Percentiles rank a stretch among this genome's conserved stretches.
These are phyloP conservation scores for Microcyclospora pomicola DNA, from an alignment of 2,329 filamentous ascomycete species.

Conservation along the genomic window DNA sequence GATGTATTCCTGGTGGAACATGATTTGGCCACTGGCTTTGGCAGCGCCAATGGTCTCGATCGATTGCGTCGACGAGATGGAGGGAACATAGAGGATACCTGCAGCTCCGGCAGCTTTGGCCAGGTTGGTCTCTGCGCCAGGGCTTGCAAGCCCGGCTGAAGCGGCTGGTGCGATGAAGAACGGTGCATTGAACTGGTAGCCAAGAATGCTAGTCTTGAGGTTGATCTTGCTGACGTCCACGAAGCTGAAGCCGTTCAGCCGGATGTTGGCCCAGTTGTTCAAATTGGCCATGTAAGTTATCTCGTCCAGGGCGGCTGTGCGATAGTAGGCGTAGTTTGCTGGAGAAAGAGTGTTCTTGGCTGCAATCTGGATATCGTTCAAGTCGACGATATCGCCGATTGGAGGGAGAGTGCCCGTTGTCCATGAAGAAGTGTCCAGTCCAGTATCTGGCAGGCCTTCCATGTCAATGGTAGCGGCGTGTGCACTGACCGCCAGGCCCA, in stretches of 20 bases:
- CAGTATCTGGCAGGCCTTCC: constrained; percentile 17
- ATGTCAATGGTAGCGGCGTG: constrained; percentile 12
- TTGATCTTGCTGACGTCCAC: constrained; percentile 12
- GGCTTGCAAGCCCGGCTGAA: constrained; percentile 77
- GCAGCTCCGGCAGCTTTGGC: constrained; percentile 37
- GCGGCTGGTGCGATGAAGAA: constrained; percentile 94
- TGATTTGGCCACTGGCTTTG: constrained; percentile 18
- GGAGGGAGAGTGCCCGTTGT: constrained; percentile 12
- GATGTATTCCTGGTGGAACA: constrained; percentile 31
- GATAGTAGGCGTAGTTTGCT: constrained; percentile 20
- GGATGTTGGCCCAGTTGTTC: constrained; percentile 15
- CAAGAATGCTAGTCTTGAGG: constrained; percentile 67
- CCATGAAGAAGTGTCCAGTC: constrained; percentile 16
- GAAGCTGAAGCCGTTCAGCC: constrained; percentile 16
- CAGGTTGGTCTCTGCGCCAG: constrained; percentile 39
- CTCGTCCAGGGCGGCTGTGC: constrained; percentile 13
- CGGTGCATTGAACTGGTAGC: constrained; percentile 63
- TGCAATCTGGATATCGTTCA: constrained; percentile 21
- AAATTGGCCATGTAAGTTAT: constrained; percentile 17
- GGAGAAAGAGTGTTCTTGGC: constrained; percentile 33
- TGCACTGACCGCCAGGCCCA: constrained; percentile 1
- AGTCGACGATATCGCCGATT: constrained; percentile 13
- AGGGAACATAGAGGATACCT: constrained; percentile 38
- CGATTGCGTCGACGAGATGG: constrained; percentile 23
- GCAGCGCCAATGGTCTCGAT: constrained; percentile 23